Percentiles rank a stretch among this genome's conserved stretches.
Evolutionary conservation across 2,329 filamentous ascomycete genomes (phyloP).

Genomic region (Microdochium paspali): DNA sequence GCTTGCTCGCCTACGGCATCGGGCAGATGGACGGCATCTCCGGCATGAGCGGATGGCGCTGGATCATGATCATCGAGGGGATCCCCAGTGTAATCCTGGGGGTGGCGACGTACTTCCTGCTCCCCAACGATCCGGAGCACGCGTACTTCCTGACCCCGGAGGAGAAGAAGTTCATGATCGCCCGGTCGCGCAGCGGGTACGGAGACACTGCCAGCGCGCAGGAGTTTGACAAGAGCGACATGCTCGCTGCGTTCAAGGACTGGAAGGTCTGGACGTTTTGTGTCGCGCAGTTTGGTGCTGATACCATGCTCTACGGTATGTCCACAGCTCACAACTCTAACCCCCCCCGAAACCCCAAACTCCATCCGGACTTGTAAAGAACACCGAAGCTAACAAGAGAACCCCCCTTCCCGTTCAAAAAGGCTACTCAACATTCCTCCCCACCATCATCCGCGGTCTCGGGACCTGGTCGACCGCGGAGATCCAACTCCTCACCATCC

Average conservation of each 20-base stretch:
- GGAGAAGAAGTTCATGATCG: constrained; percentile 44
- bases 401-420: too few relatives aligned
- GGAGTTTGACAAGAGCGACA: constrained; percentile 47
- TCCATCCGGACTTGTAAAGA: too few relatives aligned
- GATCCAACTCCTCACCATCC: constrained; percentile 69
- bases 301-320: constrained; percentile 63
- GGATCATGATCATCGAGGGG: constrained; percentile 54
- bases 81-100: constrained; percentile 42
- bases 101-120: constrained; percentile 41
- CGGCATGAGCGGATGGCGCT: constrained; percentile 61
- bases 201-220: constrained; percentile 36
- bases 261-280: constrained; percentile 70
- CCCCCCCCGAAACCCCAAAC: too few relatives aligned
- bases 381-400: constrained; percentile 3
- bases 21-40: constrained; percentile 60
- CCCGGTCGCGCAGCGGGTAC: constrained; percentile 27
- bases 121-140: constrained; percentile 51
- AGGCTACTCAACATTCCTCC: constrained; percentile 69
- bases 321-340: not conserved
- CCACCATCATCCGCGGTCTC: constrained; percentile 66
- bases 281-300: constrained; percentile 60
- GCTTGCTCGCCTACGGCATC: constrained; percentile 64
- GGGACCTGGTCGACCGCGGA: constrained; percentile 53
- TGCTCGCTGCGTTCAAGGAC: constrained; percentile 57
- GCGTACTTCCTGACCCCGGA: constrained; percentile 50